These are phyloP conservation scores for Dothiorella sarmentorum DNA, from an alignment of 2,329 filamentous ascomycete genomes.

Conservation along the genomic window DNA sequence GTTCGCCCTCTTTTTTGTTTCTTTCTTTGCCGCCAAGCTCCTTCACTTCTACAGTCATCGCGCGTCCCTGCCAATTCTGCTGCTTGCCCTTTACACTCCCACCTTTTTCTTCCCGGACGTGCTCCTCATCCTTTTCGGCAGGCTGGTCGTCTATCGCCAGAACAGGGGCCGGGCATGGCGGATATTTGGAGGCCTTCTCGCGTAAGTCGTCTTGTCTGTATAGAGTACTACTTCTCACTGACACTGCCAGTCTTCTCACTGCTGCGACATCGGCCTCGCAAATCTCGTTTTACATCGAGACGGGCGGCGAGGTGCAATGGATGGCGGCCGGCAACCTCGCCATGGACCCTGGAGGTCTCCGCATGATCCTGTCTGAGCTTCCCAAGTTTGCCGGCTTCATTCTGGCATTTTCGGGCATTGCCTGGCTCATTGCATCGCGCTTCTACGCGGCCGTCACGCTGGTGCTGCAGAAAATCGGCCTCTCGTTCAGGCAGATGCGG, in stretches of 20 bases:
- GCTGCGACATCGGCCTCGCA: constrained; percentile 34
- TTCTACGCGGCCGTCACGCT: constrained; percentile 27
- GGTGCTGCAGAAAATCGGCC: constrained; percentile 20
- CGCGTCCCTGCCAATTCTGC: constrained; percentile 30
- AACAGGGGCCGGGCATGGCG: constrained; percentile 18
- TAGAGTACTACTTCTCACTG: background rate
- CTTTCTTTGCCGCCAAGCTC: constrained; percentile 33
- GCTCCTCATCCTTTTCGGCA: constrained; percentile 30
- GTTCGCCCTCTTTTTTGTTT: constrained; percentile 33
- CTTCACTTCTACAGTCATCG: constrained; percentile 35
- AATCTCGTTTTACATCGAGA: constrained; percentile 41
- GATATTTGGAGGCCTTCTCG: constrained; percentile 26
- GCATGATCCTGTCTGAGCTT: constrained; percentile 36
- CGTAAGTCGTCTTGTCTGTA: constrained; percentile 25
- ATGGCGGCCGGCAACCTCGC: constrained; percentile 34
- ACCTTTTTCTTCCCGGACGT: constrained; percentile 38
- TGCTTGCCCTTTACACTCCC: constrained; percentile 37
- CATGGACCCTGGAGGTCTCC: constrained; percentile 36
- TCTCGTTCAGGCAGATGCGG: constrained; percentile 20
- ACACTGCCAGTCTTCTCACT: constrained; percentile 27
- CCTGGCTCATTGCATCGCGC: constrained; percentile 30
- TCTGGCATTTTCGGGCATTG: constrained; percentile 27
- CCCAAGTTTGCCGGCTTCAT: constrained; percentile 27
- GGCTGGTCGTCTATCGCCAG: constrained; percentile 29
- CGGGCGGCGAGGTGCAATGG: constrained; percentile 41